Conservation (phyloP, 2,329 filamentous ascomycete genomes). For the Botrytis galanthina region DNA sequence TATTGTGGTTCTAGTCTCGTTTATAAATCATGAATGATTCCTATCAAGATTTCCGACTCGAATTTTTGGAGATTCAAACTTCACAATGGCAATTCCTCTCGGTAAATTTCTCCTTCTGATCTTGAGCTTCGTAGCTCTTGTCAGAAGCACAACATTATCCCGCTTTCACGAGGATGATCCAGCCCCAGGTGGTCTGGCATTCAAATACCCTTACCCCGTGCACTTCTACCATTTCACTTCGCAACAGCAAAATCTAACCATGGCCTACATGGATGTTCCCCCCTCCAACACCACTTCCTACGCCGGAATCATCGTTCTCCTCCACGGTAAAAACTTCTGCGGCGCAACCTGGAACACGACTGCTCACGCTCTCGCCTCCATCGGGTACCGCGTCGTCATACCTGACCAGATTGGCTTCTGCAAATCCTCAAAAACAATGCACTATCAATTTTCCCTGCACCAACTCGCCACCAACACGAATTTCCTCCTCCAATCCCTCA, state of each 20-base stretch:
- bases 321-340: conserved; percentile 59
- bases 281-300: conserved; percentile 4
- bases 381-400: conserved; percentile 50
- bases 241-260: conserved; percentile 32
- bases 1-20: neutral
- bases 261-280: conserved; percentile 9
- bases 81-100: neutral
- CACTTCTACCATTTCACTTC: conserved; percentile 35
- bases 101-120: neutral
- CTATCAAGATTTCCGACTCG: neutral
- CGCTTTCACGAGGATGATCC: neutral
- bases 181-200: neutral
- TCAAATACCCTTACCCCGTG: neutral
- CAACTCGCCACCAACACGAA: conserved; percentile 53
- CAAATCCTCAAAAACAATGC: conserved; percentile 52
- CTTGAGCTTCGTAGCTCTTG: neutral
- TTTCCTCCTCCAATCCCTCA: conserved; percentile 46
- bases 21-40: neutral
- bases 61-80: neutral
- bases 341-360: conserved; percentile 52
- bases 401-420: conserved; percentile 57
- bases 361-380: conserved; percentile 42
- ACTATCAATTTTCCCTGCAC: conserved; percentile 53
- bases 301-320: conserved; percentile 44
- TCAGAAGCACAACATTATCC: neutral